Conservation (phyloP, 1,284 basidiomycete species). For the Tilletiopsis washingtonensis region DNA sequence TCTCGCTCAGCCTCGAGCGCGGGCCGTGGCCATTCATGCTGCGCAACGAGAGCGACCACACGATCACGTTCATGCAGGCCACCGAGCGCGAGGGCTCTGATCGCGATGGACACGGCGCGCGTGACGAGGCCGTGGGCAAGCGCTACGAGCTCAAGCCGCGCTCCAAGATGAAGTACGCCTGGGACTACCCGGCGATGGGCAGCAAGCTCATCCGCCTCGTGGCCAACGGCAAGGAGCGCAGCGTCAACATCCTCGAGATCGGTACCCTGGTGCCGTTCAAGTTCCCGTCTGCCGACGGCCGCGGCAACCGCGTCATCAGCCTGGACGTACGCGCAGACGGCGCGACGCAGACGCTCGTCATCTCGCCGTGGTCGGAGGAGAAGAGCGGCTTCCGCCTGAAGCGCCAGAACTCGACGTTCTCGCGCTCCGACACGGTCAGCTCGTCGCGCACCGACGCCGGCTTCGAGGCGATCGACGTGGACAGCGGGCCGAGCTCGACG, state of each 20-base stretch:
- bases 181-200: slow-evolving; percentile 82
- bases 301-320: slow-evolving; percentile 61
- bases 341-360: slow-evolving; percentile 73
- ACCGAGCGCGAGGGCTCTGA: slow-evolving; percentile 9
- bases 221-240: slow-evolving; percentile 60
- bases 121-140: slow-evolving; percentile 33
- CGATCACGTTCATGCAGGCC: slow-evolving; percentile 64
- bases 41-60: slow-evolving; percentile 77
- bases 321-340: slow-evolving; percentile 89
- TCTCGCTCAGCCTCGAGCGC: slow-evolving; percentile 63
- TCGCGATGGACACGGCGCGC: neutral
- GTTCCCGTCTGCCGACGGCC: slow-evolving; percentile 51
- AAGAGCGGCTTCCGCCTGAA: slow-evolving; percentile 81
- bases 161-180: slow-evolving; percentile 66
- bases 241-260: slow-evolving; percentile 91
- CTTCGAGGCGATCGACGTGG: slow-evolving; percentile 77
- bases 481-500: slow-evolving; percentile 62
- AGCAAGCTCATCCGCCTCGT: slow-evolving; percentile 72
- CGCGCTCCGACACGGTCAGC: slow-evolving; percentile 65
- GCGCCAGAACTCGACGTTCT: slow-evolving; percentile 54
- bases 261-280: slow-evolving; percentile 85
- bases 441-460: slow-evolving; percentile 54
- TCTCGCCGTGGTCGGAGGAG: slow-evolving; percentile 80
- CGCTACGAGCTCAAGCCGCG: slow-evolving; percentile 58
- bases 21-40: slow-evolving; percentile 80